Evolutionary conservation across 192 early-diverging fungal species (phyloP), one percentile per base, ranked within the genome.

Genomic region (Pilaira anomala): DNA sequence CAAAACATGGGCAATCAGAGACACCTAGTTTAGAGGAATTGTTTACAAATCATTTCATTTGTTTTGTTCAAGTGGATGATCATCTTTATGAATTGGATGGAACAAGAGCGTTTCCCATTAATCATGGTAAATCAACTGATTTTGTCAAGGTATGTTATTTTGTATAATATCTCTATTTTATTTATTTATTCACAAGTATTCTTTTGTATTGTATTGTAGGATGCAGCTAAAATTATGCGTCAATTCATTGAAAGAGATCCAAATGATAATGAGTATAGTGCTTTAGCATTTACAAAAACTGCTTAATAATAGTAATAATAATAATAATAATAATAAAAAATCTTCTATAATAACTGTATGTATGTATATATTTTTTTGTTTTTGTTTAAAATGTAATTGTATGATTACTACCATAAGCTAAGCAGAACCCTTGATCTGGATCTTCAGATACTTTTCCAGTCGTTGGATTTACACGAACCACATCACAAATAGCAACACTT

Each of bases 1-100:
- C 88, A 2, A 61, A 56, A 0, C 66, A 71, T 16, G 92, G 88
- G 33, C 91, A 92, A 71, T 90, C 91, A 0, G 61, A 77, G 28
- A 36, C 33, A 4, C 33, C 33, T 6, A 9, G 7, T 36, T 6
- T 36, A 3, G 33, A 36, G 11, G 33, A 36, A 9, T 36, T 36
- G 33, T 36, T 36, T 36, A 36, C 33, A 36, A 36, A 36, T 6
- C 97, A 97, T 70, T 98, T 91, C 74, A 77, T 93, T 2, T 88
- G 88, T 13, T 90, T 97, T 78, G 83, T 94, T 16, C 69, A 83
- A 25, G 77, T 84, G 4, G 90, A 91, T 29, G 90, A 90, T 28
- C 71, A 82, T 8, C 33, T 98, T 8, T 95, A 89, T 61, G 94
- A 98, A 69, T 74, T 97, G 55, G 97, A 98, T 69, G 95, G 93